phyloP scores from a whole-genome alignment of 176 grass and related monocot species.

The Typha latifolia region DNA sequence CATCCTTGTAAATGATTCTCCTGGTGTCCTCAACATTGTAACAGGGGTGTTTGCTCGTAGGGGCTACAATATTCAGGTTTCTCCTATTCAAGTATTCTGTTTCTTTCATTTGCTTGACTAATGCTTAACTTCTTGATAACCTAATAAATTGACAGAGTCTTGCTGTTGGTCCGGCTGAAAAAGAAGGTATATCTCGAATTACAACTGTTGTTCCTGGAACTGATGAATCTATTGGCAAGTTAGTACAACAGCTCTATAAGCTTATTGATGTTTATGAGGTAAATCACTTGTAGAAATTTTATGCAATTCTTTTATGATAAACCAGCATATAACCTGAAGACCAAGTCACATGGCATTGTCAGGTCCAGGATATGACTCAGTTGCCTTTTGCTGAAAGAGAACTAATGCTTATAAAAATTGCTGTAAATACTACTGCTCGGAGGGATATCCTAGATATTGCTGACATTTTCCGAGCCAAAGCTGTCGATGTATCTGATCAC shows the following conservation, averaged over 20 bases:
- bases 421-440: slow-evolving; percentile 74
- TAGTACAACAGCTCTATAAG: slow-evolving; percentile 85
- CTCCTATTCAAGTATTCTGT: neutral
- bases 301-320: neutral
- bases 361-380: slow-evolving; percentile 78
- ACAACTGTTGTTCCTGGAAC: slow-evolving; percentile 88
- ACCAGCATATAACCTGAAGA: neutral
- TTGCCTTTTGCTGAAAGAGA: slow-evolving; percentile 92
- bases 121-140: slow-evolving; percentile 4
- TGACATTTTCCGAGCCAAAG: slow-evolving; percentile 79
- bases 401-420: slow-evolving; percentile 91
- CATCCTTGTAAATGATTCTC: slow-evolving; percentile 80
- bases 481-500: slow-evolving; percentile 90
- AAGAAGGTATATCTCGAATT: slow-evolving; percentile 73
- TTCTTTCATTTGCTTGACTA: neutral
- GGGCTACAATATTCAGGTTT: slow-evolving; percentile 99
- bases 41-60: slow-evolving; percentile 93
- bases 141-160: slow-evolving; percentile 52
- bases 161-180: slow-evolving; percentile 83
- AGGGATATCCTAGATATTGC: slow-evolving; percentile 90
- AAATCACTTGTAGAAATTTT: slow-evolving; percentile 5
- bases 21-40: slow-evolving; percentile 88
- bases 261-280: slow-evolving; percentile 84
- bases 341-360: neutral
- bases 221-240: slow-evolving; percentile 69